Evolutionary conservation across 2,329 filamentous ascomycete genomes (phyloP), one percentile per base, ranked within the genome.

Genomic region (Sclerotinia trifoliorum): DNA sequence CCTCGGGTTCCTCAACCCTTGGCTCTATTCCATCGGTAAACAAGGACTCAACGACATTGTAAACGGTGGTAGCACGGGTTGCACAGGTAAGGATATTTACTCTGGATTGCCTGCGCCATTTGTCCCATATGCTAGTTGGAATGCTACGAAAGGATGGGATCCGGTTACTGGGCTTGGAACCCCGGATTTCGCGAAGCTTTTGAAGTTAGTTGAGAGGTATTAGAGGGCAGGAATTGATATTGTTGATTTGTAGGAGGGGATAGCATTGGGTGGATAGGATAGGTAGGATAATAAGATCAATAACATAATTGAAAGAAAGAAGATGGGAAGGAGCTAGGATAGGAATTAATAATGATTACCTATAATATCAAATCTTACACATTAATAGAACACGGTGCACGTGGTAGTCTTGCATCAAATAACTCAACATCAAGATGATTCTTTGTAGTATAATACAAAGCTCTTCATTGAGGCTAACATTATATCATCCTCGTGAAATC

Each of bases 1-100:
- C 0, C 67, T 82, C 0, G 86, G 86, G 0, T 88, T 86, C 78
- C 70, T 88, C 58, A 88, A 89, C 73, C 86, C 86, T 0, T 87
- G 84, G 83, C 74, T 88, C 7, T 89, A 88, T 74, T 78, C 78
- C 15, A 74, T 76, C 58, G 83, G 81, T 5, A 81, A 80, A 67
- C 76, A 79, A 70, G 83, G 79, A 0, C 78, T 87, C 24, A 85
- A 78, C 0, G 85, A 88, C 70, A 78, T 82, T 39, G 76, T 75
- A 0, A 52, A 67, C 0, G 80, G 81, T 19, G 77, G 79, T 7
- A 79, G 78, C 5, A 74, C 71, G 10, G 80, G 80, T 72, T 74
- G 73, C 56, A 71, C 75, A 1, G 79, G 78, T 19, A 75, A 21
- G 0, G 72, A 74, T 63, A 10, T 49, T 0, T 74, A 74, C 55